Evolutionary conservation across 129 eudicot genomes (phyloP).

Genomic region (Flaveria brownii): DNA sequence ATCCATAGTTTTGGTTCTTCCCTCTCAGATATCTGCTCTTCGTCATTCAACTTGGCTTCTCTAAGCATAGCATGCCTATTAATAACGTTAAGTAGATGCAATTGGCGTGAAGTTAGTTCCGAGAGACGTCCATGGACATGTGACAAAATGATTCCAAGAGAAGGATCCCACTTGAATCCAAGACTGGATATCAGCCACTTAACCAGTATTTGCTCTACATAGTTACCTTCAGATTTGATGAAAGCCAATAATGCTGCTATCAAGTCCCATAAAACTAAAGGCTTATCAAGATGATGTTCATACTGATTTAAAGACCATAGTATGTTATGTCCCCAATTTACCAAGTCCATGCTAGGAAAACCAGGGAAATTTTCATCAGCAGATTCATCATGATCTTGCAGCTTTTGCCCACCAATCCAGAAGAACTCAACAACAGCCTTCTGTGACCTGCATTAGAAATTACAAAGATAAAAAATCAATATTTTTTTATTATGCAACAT

Average conservation of each 20-base stretch:
- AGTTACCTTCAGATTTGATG: conserved; percentile 50
- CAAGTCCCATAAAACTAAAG: conserved; percentile 75
- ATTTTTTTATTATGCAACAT: conserved; percentile 3
- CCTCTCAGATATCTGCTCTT: conserved; percentile 34
- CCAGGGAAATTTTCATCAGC: conserved; percentile 46
- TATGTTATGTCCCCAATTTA: conserved; percentile 63
- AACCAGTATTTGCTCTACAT: conserved; percentile 48
- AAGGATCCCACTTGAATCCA: conserved; percentile 37
- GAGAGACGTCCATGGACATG: conserved; percentile 39
- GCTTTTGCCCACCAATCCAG: conserved; percentile 89
- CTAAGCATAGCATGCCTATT: conserved; percentile 56
- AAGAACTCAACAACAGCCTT: conserved; percentile 87
- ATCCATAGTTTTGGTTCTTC: conserved; percentile 53
- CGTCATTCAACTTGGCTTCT: conserved; percentile 30
- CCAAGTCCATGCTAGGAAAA: conserved; percentile 48
- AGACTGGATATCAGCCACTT: conserved; percentile 54
- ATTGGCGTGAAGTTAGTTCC: conserved; percentile 56
- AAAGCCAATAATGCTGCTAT: conserved; percentile 67
- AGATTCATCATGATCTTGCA: conserved; percentile 29
- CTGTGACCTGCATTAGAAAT: conserved; percentile 52
- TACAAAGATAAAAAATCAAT: not conserved
- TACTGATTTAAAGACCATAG: conserved; percentile 60
- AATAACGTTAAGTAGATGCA: conserved; percentile 72
- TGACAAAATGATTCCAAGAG: conserved; percentile 32
- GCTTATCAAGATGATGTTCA: conserved; percentile 41